These are phyloP conservation scores for Heliamphora exappendiculata DNA, from an alignment of 148 eudicot genomes.

Conservation along the genomic window DNA sequence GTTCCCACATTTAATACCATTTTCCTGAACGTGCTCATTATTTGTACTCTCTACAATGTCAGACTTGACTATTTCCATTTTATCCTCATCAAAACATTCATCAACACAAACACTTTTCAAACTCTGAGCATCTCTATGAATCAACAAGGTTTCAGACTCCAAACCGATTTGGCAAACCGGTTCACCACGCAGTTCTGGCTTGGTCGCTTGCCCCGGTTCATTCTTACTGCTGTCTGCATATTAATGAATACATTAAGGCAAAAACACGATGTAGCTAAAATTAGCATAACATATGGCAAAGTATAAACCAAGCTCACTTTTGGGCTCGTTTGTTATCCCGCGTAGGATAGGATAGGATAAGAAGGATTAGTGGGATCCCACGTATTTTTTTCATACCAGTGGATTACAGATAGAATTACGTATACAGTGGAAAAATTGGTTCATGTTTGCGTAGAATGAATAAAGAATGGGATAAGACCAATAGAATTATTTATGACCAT, in stretches of 20 bases:
- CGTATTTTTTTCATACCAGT: too few species aligned
- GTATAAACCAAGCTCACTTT: too few species aligned
- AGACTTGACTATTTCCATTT: conserved; percentile 21
- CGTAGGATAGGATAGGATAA: too few species aligned
- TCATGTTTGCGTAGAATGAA: too few species aligned
- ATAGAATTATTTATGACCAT: too few species aligned
- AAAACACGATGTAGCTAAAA: not conserved
- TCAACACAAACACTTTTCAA: conserved; percentile 16
- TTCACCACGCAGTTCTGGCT: conserved; percentile 17
- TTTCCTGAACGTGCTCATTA: conserved; percentile 2
- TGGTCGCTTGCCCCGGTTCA: conserved; percentile 14
- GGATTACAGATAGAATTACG: too few species aligned
- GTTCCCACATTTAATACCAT: not conserved
- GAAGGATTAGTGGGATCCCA: too few species aligned
- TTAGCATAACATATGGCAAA: too few species aligned
- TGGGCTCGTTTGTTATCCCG: too few species aligned
- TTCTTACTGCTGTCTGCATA: conserved; percentile 18
- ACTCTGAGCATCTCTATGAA: conserved; percentile 14
- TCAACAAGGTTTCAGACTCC: conserved; percentile 16
- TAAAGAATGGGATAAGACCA: too few species aligned
- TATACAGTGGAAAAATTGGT: too few species aligned
- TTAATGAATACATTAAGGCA: not conserved
- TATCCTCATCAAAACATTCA: conserved; percentile 15
- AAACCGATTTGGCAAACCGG: conserved; percentile 7
- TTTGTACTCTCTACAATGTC: conserved; percentile 8